Conservation (phyloP, 2,329 filamentous ascomycete species). For the Setomelanomma holmii region DNA sequence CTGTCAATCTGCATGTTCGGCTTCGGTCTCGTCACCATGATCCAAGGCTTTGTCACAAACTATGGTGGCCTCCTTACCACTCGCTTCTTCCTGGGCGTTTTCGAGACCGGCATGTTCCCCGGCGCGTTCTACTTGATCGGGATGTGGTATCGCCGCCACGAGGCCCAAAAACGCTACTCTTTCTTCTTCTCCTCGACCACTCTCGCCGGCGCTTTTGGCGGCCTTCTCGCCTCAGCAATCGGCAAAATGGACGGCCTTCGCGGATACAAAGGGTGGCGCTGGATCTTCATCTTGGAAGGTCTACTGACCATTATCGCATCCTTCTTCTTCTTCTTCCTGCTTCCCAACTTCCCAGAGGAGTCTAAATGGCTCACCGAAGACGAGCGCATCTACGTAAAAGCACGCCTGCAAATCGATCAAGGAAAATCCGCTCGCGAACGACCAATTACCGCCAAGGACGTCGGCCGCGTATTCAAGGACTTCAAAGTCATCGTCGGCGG, state of each 20-base stretch:
- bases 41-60: constrained; percentile 79
- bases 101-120: constrained; percentile 63
- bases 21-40: constrained; percentile 71
- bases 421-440: constrained; percentile 56
- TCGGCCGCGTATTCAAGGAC: constrained; percentile 57
- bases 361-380: constrained; percentile 56
- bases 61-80: constrained; percentile 80
- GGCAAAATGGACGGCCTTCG: constrained; percentile 80
- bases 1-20: constrained; percentile 82
- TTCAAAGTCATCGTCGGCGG: constrained; percentile 57
- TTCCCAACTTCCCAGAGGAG: constrained; percentile 60
- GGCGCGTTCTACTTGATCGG: constrained; percentile 71
- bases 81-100: constrained; percentile 79
- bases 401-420: constrained; percentile 56
- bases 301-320: constrained; percentile 53
- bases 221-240: constrained; percentile 83
- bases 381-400: constrained; percentile 55
- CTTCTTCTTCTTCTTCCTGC: constrained; percentile 55
- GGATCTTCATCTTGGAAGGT: constrained; percentile 79
- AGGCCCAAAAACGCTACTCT: constrained; percentile 89
- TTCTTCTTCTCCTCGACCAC: constrained; percentile 92
- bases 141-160: constrained; percentile 88
- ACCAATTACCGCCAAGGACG: constrained; percentile 52
- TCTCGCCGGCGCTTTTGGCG: constrained; percentile 83
- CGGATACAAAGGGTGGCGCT: constrained; percentile 77